These are phyloP conservation scores for Entomortierella lignicola DNA, from an alignment of 192 early-diverging fungal genomes.

Conservation along the genomic window DNA sequence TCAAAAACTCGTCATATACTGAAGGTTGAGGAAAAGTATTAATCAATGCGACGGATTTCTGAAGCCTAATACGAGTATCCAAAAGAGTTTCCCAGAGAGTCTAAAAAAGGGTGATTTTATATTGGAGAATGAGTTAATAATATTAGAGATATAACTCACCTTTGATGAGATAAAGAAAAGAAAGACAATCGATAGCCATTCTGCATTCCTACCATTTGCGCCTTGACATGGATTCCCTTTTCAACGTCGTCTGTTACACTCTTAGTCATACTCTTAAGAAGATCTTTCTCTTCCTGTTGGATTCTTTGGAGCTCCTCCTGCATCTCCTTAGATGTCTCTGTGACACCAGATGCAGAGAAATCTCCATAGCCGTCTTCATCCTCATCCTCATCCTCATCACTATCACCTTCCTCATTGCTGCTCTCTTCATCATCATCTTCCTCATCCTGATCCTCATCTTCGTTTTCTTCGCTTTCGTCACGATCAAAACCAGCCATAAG, in stretches of 20 bases:
- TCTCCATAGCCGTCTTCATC: slow-evolving; percentile 57
- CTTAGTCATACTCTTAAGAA: slow-evolving; percentile 82
- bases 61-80: slow-evolving; percentile 89
- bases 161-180: too few species aligned
- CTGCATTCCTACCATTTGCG: slow-evolving; percentile 78
- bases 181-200: too few species aligned
- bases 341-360: slow-evolving; percentile 22
- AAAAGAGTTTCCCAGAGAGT: slow-evolving; percentile 84
- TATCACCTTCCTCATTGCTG: slow-evolving; percentile 53
- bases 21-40: slow-evolving; percentile 82
- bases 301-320: slow-evolving; percentile 77
- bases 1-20: slow-evolving; percentile 44
- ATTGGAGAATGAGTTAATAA: too few species aligned
- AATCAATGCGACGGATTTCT: slow-evolving; percentile 77
- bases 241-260: slow-evolving; percentile 83
- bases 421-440: slow-evolving; percentile 44
- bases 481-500: slow-evolving; percentile 59
- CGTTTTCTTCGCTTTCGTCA: slow-evolving; percentile 37
- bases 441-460: slow-evolving; percentile 45
- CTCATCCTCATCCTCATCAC: slow-evolving; percentile 55
- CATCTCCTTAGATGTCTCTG: slow-evolving; percentile 53
- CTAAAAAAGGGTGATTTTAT: slow-evolving; percentile 39
- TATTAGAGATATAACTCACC: too few species aligned
- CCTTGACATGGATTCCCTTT: slow-evolving; percentile 91
- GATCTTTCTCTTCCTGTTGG: slow-evolving; percentile 85